A percentile compares a stretch with the other conserved stretches of the same genome.
phyloP scores from a whole-genome alignment of 441 rosid species.

The Isatis lusitanica region DNA sequence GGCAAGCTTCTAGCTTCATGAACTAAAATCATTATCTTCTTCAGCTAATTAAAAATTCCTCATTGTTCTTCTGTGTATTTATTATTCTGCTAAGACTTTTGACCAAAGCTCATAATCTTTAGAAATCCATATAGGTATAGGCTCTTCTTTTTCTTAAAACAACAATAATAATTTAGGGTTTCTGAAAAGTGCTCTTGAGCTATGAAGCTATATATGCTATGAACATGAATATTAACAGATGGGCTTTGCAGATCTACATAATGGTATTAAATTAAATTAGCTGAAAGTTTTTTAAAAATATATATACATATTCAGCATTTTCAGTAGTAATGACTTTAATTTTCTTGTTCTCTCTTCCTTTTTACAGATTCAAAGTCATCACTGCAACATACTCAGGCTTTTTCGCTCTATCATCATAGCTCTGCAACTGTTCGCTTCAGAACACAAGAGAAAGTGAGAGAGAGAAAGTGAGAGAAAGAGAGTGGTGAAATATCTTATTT shows the following conservation, averaged over 20 bases:
- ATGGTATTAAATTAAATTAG: background rate
- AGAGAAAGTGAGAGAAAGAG: constrained; percentile 4
- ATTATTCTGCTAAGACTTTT: constrained; percentile 26
- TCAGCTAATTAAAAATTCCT: constrained; percentile 18
- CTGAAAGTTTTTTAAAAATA: background rate
- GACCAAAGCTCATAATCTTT: constrained; percentile 40
- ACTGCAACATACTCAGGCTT: constrained; percentile 64
- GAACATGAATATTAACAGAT: constrained; percentile 21
- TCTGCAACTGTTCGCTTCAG: constrained; percentile 38
- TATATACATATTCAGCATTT: background rate
- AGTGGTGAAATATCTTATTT: background rate
- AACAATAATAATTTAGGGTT: constrained; percentile 23
- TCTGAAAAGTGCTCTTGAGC: constrained; percentile 33
- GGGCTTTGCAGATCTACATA: constrained; percentile 44
- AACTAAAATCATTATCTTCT: constrained; percentile 12
- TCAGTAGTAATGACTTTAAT: constrained; percentile 31
- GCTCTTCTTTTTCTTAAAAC: constrained; percentile 9
- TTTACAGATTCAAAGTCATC: constrained; percentile 42
- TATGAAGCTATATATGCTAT: constrained; percentile 23
- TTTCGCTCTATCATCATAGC: constrained; percentile 44
- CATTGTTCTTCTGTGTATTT: background rate
- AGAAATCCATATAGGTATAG: constrained; percentile 7
- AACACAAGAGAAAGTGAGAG: constrained; percentile 41
- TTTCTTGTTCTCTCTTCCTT: constrained; percentile 10
- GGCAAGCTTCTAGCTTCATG: constrained; percentile 42